Evolutionary conservation across 179 eudicot genomes (phyloP), one percentile per base, ranked within the genome.

Genomic region (Vitellaria paradoxa): DNA sequence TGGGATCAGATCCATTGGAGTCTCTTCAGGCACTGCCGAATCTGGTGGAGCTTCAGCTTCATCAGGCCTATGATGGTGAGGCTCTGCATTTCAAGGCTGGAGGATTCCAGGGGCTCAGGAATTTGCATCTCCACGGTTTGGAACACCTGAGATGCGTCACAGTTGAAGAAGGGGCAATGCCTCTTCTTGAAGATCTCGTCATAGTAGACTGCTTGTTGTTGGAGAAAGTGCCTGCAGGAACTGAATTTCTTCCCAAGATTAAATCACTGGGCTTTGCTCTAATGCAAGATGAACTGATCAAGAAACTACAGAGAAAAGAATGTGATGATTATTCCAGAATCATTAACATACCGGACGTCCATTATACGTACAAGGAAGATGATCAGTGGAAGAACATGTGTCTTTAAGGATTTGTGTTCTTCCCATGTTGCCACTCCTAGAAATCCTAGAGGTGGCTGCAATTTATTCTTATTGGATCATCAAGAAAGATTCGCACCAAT

Each of bases 1-100:
- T 78, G 7, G 42, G 72, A 12, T 40, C n/a, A 13, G 72, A 78
- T 65, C 77, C 76, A 9, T 10, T 78, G 11, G 24, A 72, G 18
- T 18, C 30, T 4, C 81, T 78, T 53, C 24, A 73, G 24, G 64
- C 18, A 23, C 56, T 78, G 23, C 81, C 81, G 7, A 78, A 72
- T 73, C 77, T 78, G 18, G 56, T 68, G 47, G 65, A 55, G 13
- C 72, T 78, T 56, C 7, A 18, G n/a, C 77, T 78, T 5, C 23
- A n/a, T 4, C 45, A 23, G 18, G 81, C 81, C 0, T 78, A 72
- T 53, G 73, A 78, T 37, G 77, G 81, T 7, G 24, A 65, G 6
- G 13, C 0, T 4, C 30, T 78, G 23, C 3, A 12, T n/a, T 74
- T 79, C 73, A 66, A 45, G 23, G 78, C 74, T 56, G 74, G 70